phyloP scores from a whole-genome alignment of 2,329 filamentous ascomycete species.

The Colletotrichum australisinense region DNA sequence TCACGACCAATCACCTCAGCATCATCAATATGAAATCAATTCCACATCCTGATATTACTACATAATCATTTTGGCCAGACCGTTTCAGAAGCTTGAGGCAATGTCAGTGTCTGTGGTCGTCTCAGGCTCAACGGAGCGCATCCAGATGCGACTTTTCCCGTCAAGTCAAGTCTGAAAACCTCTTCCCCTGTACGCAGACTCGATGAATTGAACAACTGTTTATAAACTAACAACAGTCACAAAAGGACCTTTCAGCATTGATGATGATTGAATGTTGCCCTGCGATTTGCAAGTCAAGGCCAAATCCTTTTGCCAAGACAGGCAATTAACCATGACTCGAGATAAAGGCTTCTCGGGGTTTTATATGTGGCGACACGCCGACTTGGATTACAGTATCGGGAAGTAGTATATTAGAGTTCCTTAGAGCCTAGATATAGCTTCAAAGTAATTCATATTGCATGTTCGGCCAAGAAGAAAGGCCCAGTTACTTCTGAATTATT shows the following conservation, averaged over 20 bases:
- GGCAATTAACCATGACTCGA: neutral
- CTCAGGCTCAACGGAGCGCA: too few species aligned
- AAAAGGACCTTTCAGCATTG: neutral
- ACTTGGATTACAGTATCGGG: neutral
- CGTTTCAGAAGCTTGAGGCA: too few species aligned
- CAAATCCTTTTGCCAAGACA: neutral
- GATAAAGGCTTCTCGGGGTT: neutral
- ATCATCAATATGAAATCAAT: neutral
- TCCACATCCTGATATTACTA: neutral
- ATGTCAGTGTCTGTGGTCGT: too few species aligned
- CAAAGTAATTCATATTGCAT: accelerated
- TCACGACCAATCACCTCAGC: neutral
- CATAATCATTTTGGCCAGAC: neutral
- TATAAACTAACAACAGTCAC: too few species aligned
- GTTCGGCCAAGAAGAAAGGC: neutral
- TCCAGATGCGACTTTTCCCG: too few species aligned
- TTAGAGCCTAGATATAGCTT: neutral
- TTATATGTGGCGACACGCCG: neutral
- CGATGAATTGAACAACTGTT: neutral
- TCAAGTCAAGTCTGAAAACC: too few species aligned
- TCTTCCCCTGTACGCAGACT: too few species aligned
- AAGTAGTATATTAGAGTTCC: neutral
- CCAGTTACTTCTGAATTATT: neutral
- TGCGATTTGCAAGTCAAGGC: neutral
- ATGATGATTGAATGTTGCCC: neutral